Evolutionary conservation across 148 eudicot genomes (phyloP).

Genomic region (Linanthus parryae): DNA sequence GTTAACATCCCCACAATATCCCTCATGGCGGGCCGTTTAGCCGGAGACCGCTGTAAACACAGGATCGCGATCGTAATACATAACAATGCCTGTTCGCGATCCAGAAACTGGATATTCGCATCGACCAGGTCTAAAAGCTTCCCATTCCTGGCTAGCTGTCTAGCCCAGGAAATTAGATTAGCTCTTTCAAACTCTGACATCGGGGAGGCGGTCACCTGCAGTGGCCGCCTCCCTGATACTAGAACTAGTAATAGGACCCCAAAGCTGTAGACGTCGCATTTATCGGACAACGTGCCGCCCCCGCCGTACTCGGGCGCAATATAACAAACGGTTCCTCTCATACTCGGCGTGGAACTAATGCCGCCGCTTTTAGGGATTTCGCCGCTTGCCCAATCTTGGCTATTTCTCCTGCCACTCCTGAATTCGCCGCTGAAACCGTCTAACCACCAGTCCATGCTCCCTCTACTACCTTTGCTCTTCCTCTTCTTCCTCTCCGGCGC

Average conservation of each 20-base stretch:
- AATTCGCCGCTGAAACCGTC: slow-evolving; percentile 85
- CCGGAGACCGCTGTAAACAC: slow-evolving; percentile 71
- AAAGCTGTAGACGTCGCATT: slow-evolving; percentile 86
- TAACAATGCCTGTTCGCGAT: slow-evolving; percentile 58
- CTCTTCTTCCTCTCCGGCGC: slow-evolving; percentile 47
- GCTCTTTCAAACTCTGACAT: slow-evolving; percentile 94
- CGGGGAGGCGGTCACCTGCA: slow-evolving; percentile 88
- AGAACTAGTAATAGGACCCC: slow-evolving; percentile 82
- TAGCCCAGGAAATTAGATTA: slow-evolving; percentile 89
- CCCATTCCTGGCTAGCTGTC: slow-evolving; percentile 75
- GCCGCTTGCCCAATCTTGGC: slow-evolving; percentile 73
- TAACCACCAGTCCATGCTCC: slow-evolving; percentile 89
- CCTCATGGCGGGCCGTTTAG: slow-evolving; percentile 71
- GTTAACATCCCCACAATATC: slow-evolving; percentile 79
- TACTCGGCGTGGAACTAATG: slow-evolving; percentile 92
- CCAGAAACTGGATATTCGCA: slow-evolving; percentile 39
- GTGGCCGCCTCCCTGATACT: slow-evolving; percentile 83
- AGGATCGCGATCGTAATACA: slow-evolving; percentile 85
- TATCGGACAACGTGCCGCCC: slow-evolving; percentile 66
- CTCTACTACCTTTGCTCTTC: slow-evolving; percentile 59
- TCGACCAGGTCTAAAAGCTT: slow-evolving; percentile 86
- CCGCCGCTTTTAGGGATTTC: slow-evolving; percentile 91
- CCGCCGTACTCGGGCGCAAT: slow-evolving; percentile 92
- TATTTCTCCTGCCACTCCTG: slow-evolving; percentile 55
- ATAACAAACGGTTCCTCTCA: slow-evolving; percentile 97